phyloP scores from a whole-genome alignment of 2,329 filamentous ascomycete species.

The Pseudogymnoascus sp. region DNA sequence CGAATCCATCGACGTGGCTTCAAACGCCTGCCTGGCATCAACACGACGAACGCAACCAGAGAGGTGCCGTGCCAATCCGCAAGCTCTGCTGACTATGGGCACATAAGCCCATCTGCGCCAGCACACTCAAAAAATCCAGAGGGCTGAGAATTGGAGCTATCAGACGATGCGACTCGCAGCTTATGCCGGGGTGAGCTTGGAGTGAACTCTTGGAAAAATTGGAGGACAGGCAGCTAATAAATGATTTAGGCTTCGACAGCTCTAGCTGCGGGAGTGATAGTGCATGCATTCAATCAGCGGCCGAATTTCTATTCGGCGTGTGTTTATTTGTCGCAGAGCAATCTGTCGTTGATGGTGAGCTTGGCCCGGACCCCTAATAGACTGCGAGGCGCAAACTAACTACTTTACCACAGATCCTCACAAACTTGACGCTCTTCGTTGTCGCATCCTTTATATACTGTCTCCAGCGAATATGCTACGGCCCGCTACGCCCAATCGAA shows the following conservation, averaged over 20 bases:
- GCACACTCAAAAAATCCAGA: constrained; percentile 12
- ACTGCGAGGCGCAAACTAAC: constrained; percentile 7
- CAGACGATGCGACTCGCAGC: constrained; percentile 48
- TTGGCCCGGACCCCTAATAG: neutral
- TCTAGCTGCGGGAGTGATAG: constrained; percentile 72
- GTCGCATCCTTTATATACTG: constrained; percentile 76
- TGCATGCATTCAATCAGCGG: constrained; percentile 88
- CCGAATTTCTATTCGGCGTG: constrained; percentile 98
- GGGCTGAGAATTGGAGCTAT: constrained; percentile 17
- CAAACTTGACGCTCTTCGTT: constrained; percentile 78
- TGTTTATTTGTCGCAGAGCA: constrained; percentile 94
- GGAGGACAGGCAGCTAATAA: neutral
- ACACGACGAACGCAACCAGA: constrained; percentile 1
- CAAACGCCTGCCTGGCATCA: constrained; percentile 13
- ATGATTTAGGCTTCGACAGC: constrained; percentile 61
- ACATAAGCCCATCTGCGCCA: constrained; percentile 11
- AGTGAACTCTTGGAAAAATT: neutral
- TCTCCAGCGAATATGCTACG: constrained; percentile 84
- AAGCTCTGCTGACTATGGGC: constrained; percentile 8
- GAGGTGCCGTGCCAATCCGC: constrained; percentile 6
- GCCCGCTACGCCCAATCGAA: constrained; percentile 83
- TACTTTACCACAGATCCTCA: constrained; percentile 58
- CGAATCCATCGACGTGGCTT: constrained; percentile 20
- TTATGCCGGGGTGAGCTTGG: constrained; percentile 36
- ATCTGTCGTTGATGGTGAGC: constrained; percentile 81